Base-by-base conservation (phyloP, 129 eudicot genomes). In the Flaveria trinervia region DNA sequence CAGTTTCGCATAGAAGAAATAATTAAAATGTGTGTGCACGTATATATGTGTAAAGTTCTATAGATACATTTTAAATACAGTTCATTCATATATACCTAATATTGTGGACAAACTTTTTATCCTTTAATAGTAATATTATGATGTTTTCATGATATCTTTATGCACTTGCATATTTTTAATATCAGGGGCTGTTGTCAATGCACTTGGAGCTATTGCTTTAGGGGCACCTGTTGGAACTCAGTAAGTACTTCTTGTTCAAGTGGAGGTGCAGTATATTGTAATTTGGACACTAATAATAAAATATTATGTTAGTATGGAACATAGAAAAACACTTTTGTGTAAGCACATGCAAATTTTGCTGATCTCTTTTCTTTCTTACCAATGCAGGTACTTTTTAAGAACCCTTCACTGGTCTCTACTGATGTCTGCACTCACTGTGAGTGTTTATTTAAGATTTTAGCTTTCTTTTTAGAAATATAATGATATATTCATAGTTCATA, bases 141-240 rank as follows among this genome's bases (percentile, higher is more conserved):
- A 52, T 72, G 4, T 72, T 14, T 52, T 73, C 36, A 55, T 71
- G 17, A 70, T 45, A 66, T 46, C 7, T 46, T 25, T 23, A 23
- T 64, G 14, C 74, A 28, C 44, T 62, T 62, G 45, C 68, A 6
- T 28, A 62, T 28, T 45, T 45, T 71, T 44, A 45, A 80, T 62
- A 74, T 77, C 83, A 95, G 99, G 99, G 74, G 97, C 96, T 41
- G 65, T 88, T 49, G 76, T 89, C 67, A 83, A 84, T 89, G 96
- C 96, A 60, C 86, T 91, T 68, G 97, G 96, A 91, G 99, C 99
- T 81, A 86, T 89, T 79, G 88, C 83, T 41, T 91, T 95, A 89
- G 99, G 69, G 22, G 69, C 69, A 2, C 46, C 69, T 16, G 69
- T 64, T 15, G 69, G 69, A 30, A 64, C 5, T 64, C 69, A 46